Evolutionary conservation across 2,329 filamentous ascomycete species (phyloP).

Genomic region (Monosporascus sp.): DNA sequence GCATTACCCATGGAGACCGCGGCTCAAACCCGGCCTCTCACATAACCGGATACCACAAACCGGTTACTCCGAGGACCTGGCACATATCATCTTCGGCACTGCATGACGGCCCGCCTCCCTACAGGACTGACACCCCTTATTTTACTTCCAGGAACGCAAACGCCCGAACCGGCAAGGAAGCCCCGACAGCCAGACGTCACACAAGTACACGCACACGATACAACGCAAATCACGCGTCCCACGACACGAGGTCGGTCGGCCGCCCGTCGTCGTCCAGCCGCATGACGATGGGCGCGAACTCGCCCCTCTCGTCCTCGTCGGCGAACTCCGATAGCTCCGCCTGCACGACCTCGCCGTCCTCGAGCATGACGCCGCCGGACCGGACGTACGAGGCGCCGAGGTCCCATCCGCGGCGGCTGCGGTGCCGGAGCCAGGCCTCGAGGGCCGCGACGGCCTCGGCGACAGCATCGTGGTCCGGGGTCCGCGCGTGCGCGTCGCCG

Average conservation of each 20-base stretch:
- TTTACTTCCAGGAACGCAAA: no score
- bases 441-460: slow-evolving; percentile 44
- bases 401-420: slow-evolving; percentile 46
- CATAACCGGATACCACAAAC: no score
- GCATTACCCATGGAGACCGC: no score
- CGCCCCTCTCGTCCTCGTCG: slow-evolving; percentile 48
- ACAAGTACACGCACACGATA: not conserved
- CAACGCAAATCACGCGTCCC: slow-evolving; percentile 20
- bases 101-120: no score
- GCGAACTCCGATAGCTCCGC: slow-evolving; percentile 44
- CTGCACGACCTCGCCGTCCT: slow-evolving; percentile 46
- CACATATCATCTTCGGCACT: no score
- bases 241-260: slow-evolving; percentile 47
- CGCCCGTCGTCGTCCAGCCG: slow-evolving; percentile 47
- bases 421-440: slow-evolving; percentile 38
- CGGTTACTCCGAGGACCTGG: no score
- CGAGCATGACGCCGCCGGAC: slow-evolving; percentile 42
- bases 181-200: no score
- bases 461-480: slow-evolving; percentile 37
- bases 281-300: slow-evolving; percentile 48
- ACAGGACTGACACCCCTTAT: no score
- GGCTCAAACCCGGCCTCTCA: no score
- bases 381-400: slow-evolving; percentile 44
- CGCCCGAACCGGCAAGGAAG: no score
- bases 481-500: slow-evolving; percentile 27